Evolutionary conservation across 306 rosid genomes (phyloP).

Genomic region (Lathyrus aphaca): DNA sequence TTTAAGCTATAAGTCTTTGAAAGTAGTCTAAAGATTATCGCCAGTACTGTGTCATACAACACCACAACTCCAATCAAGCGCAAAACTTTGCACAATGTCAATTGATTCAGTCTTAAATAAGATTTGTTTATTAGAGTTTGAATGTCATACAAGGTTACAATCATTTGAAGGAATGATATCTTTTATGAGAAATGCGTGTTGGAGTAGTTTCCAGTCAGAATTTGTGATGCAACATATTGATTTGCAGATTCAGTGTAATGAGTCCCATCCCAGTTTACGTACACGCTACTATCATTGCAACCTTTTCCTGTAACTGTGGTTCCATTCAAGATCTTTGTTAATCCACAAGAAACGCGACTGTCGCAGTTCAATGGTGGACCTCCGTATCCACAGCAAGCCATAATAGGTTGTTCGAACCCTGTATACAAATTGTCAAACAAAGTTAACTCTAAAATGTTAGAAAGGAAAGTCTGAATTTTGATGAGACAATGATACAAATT

Average conservation of each 20-base stretch:
- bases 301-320: slow-evolving; percentile 62
- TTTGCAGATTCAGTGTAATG: slow-evolving; percentile 92
- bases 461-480: neutral
- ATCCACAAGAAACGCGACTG: slow-evolving; percentile 60
- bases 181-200: slow-evolving; percentile 76
- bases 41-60: neutral
- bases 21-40: too few relatives aligned
- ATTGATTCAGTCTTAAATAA: too few relatives aligned
- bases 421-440: too few relatives aligned
- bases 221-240: slow-evolving; percentile 67
- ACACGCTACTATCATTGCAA: slow-evolving; percentile 58
- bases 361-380: slow-evolving; percentile 81
- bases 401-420: too few relatives aligned
- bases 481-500: neutral
- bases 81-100: neutral
- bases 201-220: slow-evolving; percentile 73
- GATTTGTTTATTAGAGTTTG: too few relatives aligned
- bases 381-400: slow-evolving; percentile 57
- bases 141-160: too few relatives aligned
- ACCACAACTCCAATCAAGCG: slow-evolving; percentile 33
- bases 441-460: too few relatives aligned
- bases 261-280: slow-evolving; percentile 86
- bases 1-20: too few relatives aligned
- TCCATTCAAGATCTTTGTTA: slow-evolving; percentile 69
- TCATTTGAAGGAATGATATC: slow-evolving; percentile 59